Evolutionary conservation across 2,329 filamentous ascomycete species (phyloP).

Genomic region (Annulohypoxylon truncatum): DNA sequence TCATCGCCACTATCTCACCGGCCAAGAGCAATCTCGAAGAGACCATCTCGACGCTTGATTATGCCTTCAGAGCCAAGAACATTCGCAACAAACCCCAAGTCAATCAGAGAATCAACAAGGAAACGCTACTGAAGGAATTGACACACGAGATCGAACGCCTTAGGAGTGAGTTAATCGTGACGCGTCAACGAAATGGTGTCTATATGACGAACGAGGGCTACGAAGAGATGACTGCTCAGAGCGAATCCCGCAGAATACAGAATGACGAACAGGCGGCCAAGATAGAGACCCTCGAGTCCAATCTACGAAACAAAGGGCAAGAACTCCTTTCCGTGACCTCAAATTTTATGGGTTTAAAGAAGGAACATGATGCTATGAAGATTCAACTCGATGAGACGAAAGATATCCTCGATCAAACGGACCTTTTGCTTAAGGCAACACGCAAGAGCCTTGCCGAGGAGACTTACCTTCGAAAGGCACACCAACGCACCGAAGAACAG

Average conservation of each 20-base stretch:
- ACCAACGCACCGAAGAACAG: constrained; percentile 84
- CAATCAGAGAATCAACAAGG: constrained; percentile 92
- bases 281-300: constrained; percentile 91
- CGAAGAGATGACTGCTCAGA: constrained; percentile 91
- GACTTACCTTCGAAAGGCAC: constrained; percentile 80
- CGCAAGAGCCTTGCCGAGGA: constrained; percentile 83
- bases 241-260: constrained; percentile 89
- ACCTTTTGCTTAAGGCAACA: constrained; percentile 83
- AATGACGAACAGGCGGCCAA: constrained; percentile 92
- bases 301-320: constrained; percentile 91
- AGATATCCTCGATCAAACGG: constrained; percentile 85
- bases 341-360: constrained; percentile 88
- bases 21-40: constrained; percentile 96
- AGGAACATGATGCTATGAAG: constrained; percentile 85
- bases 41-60: constrained; percentile 97
- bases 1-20: constrained; percentile 95
- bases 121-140: constrained; percentile 89
- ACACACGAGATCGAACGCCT: constrained; percentile 93
- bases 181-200: constrained; percentile 92
- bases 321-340: constrained; percentile 89
- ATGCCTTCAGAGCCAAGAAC: constrained; percentile 97
- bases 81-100: constrained; percentile 98
- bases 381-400: constrained; percentile 81
- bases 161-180: constrained; percentile 92
- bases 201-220: constrained; percentile 90